Evolutionary conservation across 805 yeast species (phyloP).

Genomic region (Metschnikowia shivogae): DNA sequence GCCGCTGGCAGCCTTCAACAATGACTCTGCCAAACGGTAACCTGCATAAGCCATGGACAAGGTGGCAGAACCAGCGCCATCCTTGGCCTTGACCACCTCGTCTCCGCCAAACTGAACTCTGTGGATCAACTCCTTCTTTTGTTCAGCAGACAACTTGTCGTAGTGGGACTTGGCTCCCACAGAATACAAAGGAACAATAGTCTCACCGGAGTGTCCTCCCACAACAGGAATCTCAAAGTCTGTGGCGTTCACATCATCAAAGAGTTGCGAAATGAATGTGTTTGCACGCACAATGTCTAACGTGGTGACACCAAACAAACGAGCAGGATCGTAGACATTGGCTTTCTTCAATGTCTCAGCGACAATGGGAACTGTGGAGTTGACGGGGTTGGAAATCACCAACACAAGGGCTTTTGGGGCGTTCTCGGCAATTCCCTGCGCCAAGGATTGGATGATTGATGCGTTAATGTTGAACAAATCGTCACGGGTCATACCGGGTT

Average conservation of each 20-base stretch:
- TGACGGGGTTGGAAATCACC: conserved; percentile 90
- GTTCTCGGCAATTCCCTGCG: conserved; percentile 66
- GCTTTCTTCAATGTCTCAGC: conserved; percentile 69
- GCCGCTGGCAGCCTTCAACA: conserved; percentile 30
- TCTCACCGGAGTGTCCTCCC: conserved; percentile 95
- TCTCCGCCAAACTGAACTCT: conserved; percentile 75
- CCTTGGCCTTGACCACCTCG: conserved; percentile 92
- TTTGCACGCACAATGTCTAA: conserved; percentile 86
- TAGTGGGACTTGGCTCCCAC: conserved; percentile 33
- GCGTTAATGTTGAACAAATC: conserved; percentile 84
- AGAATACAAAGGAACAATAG: conserved; percentile 83
- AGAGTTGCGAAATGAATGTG: conserved; percentile 63
- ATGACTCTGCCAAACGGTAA: conserved; percentile 64
- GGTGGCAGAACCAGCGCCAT: conserved; percentile 93
- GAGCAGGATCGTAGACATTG: conserved; percentile 65
- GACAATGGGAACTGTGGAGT: conserved; percentile 87
- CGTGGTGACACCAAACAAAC: conserved; percentile 84
- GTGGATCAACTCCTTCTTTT: conserved; percentile 36
- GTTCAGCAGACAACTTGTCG: conserved; percentile 31
- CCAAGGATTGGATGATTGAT: conserved; percentile 68
- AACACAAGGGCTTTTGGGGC: conserved; percentile 75
- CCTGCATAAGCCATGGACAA: conserved; percentile 96
- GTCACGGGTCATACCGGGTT: conserved; percentile 93
- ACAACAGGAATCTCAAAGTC: conserved; percentile 66
- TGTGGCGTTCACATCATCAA: conserved; percentile 43